Percentiles rank a stretch among this genome's conserved stretches.
These are phyloP conservation scores for Suillus clintonianus DNA, from an alignment of 768 basidiomycete genomes.

Conservation along the genomic window DNA sequence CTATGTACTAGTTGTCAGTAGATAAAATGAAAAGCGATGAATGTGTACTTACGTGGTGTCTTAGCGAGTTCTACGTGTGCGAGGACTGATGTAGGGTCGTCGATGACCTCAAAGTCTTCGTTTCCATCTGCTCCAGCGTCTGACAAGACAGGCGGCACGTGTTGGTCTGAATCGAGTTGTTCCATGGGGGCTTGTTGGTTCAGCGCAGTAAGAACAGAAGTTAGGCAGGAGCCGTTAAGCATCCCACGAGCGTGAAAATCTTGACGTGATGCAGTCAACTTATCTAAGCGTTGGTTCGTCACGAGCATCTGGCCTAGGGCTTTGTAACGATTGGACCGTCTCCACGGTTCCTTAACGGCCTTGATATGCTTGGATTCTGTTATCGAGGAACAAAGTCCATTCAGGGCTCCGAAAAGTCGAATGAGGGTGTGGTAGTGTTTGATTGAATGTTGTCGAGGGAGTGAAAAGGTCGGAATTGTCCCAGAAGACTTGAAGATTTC, in stretches of 20 bases:
- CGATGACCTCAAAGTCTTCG: constrained; percentile 6
- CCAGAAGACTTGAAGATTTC: constrained; percentile 14
- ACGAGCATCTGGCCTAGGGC: constrained; percentile 16
- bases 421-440: constrained; percentile 27
- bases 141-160: neutral
- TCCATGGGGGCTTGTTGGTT: neutral
- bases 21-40: neutral
- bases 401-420: constrained; percentile 30
- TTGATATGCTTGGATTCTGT: constrained; percentile 39
- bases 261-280: constrained; percentile 7
- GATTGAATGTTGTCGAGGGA: constrained; percentile 34
- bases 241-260: constrained; percentile 22
- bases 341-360: constrained; percentile 37
- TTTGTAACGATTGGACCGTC: constrained; percentile 18
- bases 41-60: constrained; percentile 6
- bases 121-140: constrained; percentile 7
- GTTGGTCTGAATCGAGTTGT: neutral
- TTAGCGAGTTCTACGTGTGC: constrained; percentile 12
- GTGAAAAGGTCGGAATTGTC: constrained; percentile 21
- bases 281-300: constrained; percentile 26
- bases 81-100: constrained; percentile 1
- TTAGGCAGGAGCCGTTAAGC: constrained; percentile 9
- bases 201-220: neutral
- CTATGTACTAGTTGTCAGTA: neutral
- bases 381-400: constrained; percentile 38